Base-by-base conservation (phyloP, 2,329 filamentous ascomycete genomes). In the Byssothecium circinans region DNA sequence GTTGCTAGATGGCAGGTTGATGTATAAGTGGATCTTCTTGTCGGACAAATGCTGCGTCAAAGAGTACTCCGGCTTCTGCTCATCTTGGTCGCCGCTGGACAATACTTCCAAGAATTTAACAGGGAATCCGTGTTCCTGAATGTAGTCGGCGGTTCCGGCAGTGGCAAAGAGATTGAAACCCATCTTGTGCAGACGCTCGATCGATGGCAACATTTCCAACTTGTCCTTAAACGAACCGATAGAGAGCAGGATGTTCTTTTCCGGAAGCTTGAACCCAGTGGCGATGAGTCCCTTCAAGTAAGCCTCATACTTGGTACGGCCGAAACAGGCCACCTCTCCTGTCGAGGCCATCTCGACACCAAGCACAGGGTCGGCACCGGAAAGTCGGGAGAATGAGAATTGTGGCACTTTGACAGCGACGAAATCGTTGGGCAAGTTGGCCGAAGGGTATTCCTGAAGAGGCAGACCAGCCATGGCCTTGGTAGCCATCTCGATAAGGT, bases 261-360 rank as follows among this genome's bases (percentile, higher is more conserved):
- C 95, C 18, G 94, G 94, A 34, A 99, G 83, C 73, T 88, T 91
- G 81, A 99, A 99, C 37, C 94, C 94, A 43, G 94, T 97, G 1
- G 94, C 95, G 58, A 99, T 84, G 47, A 99, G 78, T 43, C 89
- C 94, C 78, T 99, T 99, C 63, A 99, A 82, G 71, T 99, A 99
- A 15, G 94, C 94, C 74, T 99, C 94, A 68, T 95, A 96, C 75
- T 96, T 96, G 74, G 96, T 91, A 54, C 85, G 82, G 68, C 94
- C 94, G 65, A 99, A 99, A 68, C 88, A 96, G 59, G 94, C 94
- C 61, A 99, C 94, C 74, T 99, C 94, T 72, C 94, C 94, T 50
- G 94, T 99, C 4, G 94, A 97, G 15, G 94, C 94, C 94, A 99
- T 99, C 76, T 99, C 94, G 6, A 99, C 94, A 75, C 94, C 94